Evolutionary conservation across 495 filamentous ascomycete species (phyloP).

Genomic region (Podospora fimiseda): DNA sequence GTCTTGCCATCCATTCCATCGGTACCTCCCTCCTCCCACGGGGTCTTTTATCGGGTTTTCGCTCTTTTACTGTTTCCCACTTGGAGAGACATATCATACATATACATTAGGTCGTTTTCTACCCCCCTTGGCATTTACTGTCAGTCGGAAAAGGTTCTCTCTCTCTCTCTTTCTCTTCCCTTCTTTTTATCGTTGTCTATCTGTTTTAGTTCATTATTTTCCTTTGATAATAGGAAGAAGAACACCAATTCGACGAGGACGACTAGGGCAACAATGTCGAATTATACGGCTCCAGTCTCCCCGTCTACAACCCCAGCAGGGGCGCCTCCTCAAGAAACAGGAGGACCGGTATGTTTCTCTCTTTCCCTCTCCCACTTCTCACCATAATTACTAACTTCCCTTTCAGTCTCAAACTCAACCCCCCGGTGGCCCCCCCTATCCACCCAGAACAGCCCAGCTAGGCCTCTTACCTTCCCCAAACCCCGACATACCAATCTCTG

Average conservation of each 20-base stretch:
- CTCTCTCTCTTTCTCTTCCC: not conserved
- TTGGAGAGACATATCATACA: too few relatives aligned
- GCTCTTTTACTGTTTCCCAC: too few relatives aligned
- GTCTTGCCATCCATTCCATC: too few relatives aligned
- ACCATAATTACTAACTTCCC: not conserved
- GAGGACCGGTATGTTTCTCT: constrained; percentile 1
- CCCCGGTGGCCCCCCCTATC: constrained; percentile 3
- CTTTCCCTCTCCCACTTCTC: not conserved
- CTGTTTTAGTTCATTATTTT: not conserved
- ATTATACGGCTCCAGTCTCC: constrained; percentile 18
- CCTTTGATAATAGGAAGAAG: not conserved
- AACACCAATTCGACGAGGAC: not conserved
- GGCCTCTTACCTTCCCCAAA: not conserved
- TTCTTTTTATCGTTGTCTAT: not conserved
- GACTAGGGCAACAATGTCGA: constrained; percentile 10
- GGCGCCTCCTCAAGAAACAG: not conserved
- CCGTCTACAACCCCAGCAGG: constrained; percentile 4
- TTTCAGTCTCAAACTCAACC: not conserved
- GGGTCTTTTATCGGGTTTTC: too few relatives aligned
- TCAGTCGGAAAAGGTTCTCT: too few relatives aligned
- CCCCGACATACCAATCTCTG: constrained; percentile 44
- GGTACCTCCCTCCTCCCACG: too few relatives aligned
- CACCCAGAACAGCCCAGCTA: constrained; percentile 1
- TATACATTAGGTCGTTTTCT: too few relatives aligned
- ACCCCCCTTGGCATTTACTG: too few relatives aligned